Conservation (phyloP, 495 filamentous ascomycete species). For the Penicillium bialowiezense region DNA sequence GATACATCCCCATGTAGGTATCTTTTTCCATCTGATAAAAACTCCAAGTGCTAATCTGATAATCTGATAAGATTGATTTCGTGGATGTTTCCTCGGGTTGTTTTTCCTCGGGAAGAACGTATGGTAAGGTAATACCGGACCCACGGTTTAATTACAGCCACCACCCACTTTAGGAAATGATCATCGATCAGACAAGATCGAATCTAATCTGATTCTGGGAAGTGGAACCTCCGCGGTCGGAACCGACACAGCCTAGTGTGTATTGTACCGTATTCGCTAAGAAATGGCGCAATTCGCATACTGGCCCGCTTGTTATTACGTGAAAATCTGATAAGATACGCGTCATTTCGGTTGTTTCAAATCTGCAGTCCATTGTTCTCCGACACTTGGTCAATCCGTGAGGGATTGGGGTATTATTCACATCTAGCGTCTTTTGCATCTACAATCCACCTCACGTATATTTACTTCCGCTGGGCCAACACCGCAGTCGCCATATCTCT, state of each 20-base stretch:
- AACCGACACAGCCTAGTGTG: neutral
- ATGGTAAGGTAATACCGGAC: neutral
- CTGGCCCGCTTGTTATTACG: conserved; percentile 3
- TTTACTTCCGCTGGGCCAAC: conserved; percentile 25
- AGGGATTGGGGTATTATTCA: conserved; percentile 6
- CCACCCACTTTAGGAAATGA: neutral
- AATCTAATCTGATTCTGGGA: conserved; percentile 32
- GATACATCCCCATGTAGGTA: too few species aligned
- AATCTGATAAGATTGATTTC: too few species aligned
- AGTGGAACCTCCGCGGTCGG: neutral
- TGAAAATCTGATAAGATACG: conserved; percentile 15
- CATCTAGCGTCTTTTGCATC: neutral
- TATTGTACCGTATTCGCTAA: conserved; percentile 1
- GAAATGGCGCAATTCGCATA: conserved; percentile 8
- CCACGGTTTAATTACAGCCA: neutral
- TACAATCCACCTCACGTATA: neutral
- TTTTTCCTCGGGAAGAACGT: too few species aligned
- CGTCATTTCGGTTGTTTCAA: too few species aligned
- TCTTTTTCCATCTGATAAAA: too few species aligned
- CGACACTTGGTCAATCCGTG: too few species aligned
- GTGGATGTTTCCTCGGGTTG: too few species aligned
- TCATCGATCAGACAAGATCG: conserved; percentile 32
- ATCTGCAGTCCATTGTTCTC: too few species aligned
- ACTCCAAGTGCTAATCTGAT: too few species aligned
- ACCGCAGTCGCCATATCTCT: conserved; percentile 53